Evolutionary conservation across 768 basidiomycete species (phyloP).

Genomic region (Phylloporus sp.): DNA sequence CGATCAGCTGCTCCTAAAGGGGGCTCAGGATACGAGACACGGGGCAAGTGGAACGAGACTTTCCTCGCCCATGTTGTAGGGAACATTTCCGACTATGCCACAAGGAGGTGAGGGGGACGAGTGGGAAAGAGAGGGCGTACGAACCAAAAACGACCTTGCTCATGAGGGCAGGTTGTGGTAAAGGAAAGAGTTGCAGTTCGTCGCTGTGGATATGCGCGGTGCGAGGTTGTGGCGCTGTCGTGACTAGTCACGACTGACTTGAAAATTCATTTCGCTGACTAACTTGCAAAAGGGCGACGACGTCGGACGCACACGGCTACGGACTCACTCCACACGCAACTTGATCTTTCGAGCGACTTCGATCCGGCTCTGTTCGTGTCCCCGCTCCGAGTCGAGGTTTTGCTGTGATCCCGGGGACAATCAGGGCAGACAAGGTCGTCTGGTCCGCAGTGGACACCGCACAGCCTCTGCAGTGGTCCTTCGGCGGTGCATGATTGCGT

Average conservation of each 20-base stretch:
- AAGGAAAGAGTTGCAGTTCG: background rate
- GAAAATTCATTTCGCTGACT: background rate
- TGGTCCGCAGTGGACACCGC: background rate
- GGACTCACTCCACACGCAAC: background rate
- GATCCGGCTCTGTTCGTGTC: background rate
- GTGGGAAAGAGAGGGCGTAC: slow-evolving; percentile 15
- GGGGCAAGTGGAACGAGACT: slow-evolving; percentile 7
- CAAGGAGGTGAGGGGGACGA: slow-evolving; percentile 1
- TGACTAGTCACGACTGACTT: slow-evolving; percentile 11
- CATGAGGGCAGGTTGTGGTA: slow-evolving; percentile 42
- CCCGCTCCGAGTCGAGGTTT: background rate
- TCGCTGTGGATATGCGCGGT: background rate
- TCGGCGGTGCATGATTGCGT: background rate
- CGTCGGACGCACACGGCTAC: background rate
- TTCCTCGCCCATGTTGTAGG: slow-evolving; percentile 83
- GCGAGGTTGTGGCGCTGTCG: slow-evolving; percentile 7
- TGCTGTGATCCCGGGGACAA: slow-evolving; percentile 1
- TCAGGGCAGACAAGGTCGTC: background rate
- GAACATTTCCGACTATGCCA: slow-evolving; percentile 74
- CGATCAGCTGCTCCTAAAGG: slow-evolving; percentile 70
- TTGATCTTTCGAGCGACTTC: slow-evolving; percentile 2
- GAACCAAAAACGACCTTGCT: slow-evolving; percentile 73
- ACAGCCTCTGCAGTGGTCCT: background rate
- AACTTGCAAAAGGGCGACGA: background rate
- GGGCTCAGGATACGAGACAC: slow-evolving; percentile 4